phyloP scores from a whole-genome alignment of 2,329 filamentous ascomycete genomes.

The Dothideomycetidae sp. region DNA sequence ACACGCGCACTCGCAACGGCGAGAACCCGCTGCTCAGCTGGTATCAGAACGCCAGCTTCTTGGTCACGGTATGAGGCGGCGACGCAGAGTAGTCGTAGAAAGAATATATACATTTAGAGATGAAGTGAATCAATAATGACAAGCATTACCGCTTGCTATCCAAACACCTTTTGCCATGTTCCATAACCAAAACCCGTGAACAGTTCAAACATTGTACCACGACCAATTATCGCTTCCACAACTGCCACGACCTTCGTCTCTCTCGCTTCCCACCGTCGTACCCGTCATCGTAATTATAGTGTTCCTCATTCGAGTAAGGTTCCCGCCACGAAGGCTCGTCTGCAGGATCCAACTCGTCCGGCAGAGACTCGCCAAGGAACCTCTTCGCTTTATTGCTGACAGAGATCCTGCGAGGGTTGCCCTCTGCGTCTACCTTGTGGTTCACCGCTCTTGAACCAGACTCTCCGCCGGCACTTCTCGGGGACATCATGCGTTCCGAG shows the following conservation, averaged over 20 bases:
- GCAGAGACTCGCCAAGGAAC: constrained; percentile 17
- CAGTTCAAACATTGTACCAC: too few species aligned
- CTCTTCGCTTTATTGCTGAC: constrained; percentile 22
- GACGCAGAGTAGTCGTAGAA: not conserved
- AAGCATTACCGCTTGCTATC: too few species aligned
- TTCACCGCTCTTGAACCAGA: too few species aligned
- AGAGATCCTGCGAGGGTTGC: too few species aligned
- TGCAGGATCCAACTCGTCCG: not conserved
- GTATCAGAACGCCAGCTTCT: constrained; percentile 90
- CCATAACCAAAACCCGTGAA: too few species aligned
- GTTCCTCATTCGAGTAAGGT: not conserved
- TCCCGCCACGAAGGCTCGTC: not conserved
- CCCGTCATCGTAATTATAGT: not conserved
- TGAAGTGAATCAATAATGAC: not conserved
- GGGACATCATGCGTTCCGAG: too few species aligned
- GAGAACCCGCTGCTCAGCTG: constrained; percentile 87
- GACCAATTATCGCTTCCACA: too few species aligned
- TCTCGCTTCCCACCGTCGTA: constrained; percentile 1
- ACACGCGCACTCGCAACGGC: constrained; percentile 75
- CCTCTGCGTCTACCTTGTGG: too few species aligned
- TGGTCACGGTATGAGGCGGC: constrained; percentile 63
- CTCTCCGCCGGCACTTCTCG: too few species aligned
- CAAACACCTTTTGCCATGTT: too few species aligned
- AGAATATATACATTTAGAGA: not conserved
- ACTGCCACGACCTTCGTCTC: too few species aligned